Percentiles rank a stretch among this genome's conserved stretches.
phyloP scores from a whole-genome alignment of 2,329 filamentous ascomycete species.

The Colletotrichum simmondsii region DNA sequence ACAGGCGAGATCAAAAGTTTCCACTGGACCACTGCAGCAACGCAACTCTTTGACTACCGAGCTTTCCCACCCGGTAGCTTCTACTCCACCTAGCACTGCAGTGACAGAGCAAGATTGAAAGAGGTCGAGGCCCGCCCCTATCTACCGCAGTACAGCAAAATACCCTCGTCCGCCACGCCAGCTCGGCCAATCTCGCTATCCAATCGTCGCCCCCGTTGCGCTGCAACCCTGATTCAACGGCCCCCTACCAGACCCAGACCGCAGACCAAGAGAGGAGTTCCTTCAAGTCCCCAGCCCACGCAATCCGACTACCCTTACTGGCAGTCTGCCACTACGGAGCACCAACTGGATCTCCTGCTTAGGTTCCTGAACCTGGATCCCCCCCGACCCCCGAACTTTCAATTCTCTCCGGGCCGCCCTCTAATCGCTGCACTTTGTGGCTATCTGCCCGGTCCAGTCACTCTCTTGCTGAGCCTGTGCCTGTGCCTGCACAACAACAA shows the following conservation, averaged over 20 bases:
- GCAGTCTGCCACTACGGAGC: slow-evolving; percentile 17
- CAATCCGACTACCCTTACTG: slow-evolving; percentile 11
- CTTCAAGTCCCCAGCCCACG: slow-evolving; percentile 9
- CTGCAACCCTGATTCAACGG: slow-evolving; percentile 33
- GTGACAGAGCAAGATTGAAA: not conserved
- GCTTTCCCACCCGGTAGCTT: not conserved
- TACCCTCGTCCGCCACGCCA: slow-evolving; percentile 33
- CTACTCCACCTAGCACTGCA: not conserved
- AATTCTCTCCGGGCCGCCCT: slow-evolving; percentile 20
- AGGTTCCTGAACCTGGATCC: slow-evolving; percentile 22
- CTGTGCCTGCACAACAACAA: slow-evolving; percentile 28
- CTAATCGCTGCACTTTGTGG: slow-evolving; percentile 19
- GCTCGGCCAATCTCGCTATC: slow-evolving; percentile 34
- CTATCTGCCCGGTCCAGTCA: slow-evolving; percentile 18
- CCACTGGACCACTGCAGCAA: slow-evolving; percentile 8
- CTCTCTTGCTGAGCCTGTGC: not conserved
- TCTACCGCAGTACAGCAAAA: slow-evolving; percentile 17
- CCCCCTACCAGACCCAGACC: slow-evolving; percentile 32
- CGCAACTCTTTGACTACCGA: slow-evolving; percentile 14
- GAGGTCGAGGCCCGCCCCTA: slow-evolving; percentile 21
- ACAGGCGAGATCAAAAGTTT: slow-evolving; percentile 33
- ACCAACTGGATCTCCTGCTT: not conserved
- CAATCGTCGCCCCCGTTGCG: slow-evolving; percentile 34
- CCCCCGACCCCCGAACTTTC: slow-evolving; percentile 20
- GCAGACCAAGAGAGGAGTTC: slow-evolving; percentile 26